These are phyloP conservation scores for Sequoia sempervirens DNA, from an alignment of 75 land plant species.

Conservation along the genomic window DNA sequence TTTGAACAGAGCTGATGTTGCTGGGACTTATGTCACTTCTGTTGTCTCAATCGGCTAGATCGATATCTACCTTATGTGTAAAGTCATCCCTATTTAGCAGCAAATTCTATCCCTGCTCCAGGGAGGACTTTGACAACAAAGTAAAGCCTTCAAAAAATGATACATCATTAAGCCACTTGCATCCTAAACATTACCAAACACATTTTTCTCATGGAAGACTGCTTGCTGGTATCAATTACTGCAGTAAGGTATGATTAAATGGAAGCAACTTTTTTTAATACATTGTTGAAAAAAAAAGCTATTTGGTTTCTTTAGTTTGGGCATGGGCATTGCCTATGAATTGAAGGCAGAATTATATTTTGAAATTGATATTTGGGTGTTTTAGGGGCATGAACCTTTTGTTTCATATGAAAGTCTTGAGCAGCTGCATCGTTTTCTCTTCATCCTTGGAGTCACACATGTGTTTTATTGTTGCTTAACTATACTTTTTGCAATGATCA, in stretches of 20 bases:
- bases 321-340: neutral
- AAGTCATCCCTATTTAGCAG: constrained; percentile 58
- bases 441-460: constrained; percentile 74
- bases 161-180: neutral
- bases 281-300: neutral
- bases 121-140: constrained; percentile 23
- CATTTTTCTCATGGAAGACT: neutral
- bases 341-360: neutral
- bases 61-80: constrained; percentile 65
- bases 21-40: constrained; percentile 82
- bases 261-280: neutral
- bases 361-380: neutral
- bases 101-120: constrained; percentile 46
- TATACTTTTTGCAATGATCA: constrained; percentile 60
- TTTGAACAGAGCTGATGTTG: constrained; percentile 74
- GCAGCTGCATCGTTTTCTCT: constrained; percentile 70
- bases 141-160: neutral
- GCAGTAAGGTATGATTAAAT: neutral
- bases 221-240: neutral
- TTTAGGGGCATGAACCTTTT: constrained; percentile 75
- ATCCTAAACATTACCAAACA: neutral
- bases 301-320: neutral
- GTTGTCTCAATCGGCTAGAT: constrained; percentile 53
- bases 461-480: constrained; percentile 64
- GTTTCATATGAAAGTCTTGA: constrained; percentile 67